Percentiles rank a stretch among this genome's conserved stretches.
Conservation (phyloP, 2,329 filamentous ascomycete species). For the Hypoxylon sp. region DNA sequence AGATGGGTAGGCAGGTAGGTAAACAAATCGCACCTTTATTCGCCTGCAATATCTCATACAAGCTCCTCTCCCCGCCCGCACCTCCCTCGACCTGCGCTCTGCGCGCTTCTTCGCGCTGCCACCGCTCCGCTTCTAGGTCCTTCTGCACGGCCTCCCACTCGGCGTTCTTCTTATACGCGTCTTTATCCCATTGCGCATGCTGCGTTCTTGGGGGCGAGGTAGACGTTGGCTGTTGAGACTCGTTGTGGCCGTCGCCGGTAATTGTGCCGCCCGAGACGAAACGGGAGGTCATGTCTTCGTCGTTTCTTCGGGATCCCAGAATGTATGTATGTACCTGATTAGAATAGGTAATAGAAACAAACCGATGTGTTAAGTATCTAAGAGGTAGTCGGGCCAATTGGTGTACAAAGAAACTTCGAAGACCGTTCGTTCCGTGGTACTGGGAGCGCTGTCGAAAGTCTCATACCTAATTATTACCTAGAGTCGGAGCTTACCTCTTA, state of each 20-base stretch:
- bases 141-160: conserved; percentile 77
- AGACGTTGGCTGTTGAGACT: not conserved
- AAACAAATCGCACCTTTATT: conserved; percentile 71
- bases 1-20: conserved; percentile 20
- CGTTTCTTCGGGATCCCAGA: too few species aligned
- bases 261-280: conserved; percentile 72
- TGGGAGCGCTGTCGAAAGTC: not conserved
- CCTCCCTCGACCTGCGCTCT: conserved; percentile 59
- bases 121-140: conserved; percentile 74
- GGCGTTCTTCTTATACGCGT: conserved; percentile 49
- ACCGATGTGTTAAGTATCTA: not conserved
- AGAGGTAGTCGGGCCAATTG: not conserved
- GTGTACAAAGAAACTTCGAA: not conserved
- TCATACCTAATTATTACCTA: not conserved
- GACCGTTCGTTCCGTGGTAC: not conserved
- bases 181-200: conserved; percentile 44
- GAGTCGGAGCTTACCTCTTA: not conserved
- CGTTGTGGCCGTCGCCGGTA: conserved; percentile 52
- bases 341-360: not conserved
- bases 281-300: conserved; percentile 64
- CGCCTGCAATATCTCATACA: conserved; percentile 83
- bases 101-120: conserved; percentile 67
- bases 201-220: conserved; percentile 44
- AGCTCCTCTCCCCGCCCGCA: conserved; percentile 69
- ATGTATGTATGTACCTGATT: not conserved